Percentiles rank a stretch among this genome's conserved stretches.
phyloP scores from a whole-genome alignment of 129 eudicot genomes.

The Flaveria brownii region DNA sequence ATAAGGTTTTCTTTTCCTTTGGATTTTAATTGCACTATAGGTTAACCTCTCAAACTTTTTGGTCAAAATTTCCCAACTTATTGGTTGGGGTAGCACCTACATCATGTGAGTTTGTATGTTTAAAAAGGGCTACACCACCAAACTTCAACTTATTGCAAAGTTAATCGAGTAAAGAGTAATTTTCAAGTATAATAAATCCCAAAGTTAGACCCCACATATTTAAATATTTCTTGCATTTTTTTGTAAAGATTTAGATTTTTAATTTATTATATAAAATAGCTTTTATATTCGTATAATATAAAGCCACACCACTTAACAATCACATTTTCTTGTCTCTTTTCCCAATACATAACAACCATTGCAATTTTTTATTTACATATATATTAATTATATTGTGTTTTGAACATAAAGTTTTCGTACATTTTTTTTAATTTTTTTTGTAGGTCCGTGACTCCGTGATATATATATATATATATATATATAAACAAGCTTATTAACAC shows the following conservation, averaged over 20 bases:
- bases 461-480: too few relatives aligned
- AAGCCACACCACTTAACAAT: background rate
- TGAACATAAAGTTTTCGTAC: too few relatives aligned
- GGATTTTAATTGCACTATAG: constrained; percentile 23
- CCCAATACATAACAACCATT: background rate
- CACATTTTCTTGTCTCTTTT: background rate
- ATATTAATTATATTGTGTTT: too few relatives aligned
- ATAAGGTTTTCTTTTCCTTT: background rate
- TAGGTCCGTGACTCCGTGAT: background rate
- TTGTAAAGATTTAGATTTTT: too few relatives aligned
- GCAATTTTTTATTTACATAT: background rate
- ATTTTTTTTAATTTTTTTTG: background rate
- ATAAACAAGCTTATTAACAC: background rate
- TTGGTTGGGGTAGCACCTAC: constrained; percentile 30
- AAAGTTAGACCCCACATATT: constrained; percentile 30
- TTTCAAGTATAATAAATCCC: constrained; percentile 33
- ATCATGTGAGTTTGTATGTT: constrained; percentile 32
- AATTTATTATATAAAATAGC: background rate
- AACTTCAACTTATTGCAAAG: constrained; percentile 41
- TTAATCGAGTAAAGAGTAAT: constrained; percentile 35
- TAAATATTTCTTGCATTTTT: background rate
- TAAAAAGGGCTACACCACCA: constrained; percentile 35
- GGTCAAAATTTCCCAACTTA: constrained; percentile 26
- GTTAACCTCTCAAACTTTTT: constrained; percentile 15
- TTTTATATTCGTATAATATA: background rate